A percentile compares a stretch with the other conserved stretches of the same genome.
These are phyloP conservation scores for Nakaseomyces nivariensis DNA, from an alignment of 1,139 yeast species.

Conservation along the genomic window DNA sequence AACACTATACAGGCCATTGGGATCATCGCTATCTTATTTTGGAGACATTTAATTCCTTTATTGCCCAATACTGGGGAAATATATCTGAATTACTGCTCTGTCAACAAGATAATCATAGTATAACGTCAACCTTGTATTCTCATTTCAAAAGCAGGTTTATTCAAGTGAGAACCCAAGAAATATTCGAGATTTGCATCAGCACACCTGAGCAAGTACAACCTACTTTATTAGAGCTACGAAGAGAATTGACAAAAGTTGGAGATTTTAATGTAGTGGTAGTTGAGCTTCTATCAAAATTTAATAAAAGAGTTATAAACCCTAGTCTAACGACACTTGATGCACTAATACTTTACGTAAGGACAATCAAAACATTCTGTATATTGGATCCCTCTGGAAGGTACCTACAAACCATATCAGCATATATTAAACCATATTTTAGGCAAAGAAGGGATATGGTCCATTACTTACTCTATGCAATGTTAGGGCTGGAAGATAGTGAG, in stretches of 20 bases:
- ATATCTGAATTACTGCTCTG: conserved; percentile 15
- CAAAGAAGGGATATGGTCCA: conserved; percentile 66
- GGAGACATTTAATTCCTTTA: conserved; percentile 21
- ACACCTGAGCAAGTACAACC: conserved; percentile 49
- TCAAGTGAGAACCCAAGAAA: conserved; percentile 48
- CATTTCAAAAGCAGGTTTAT: conserved; percentile 23
- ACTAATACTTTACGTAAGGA: conserved; percentile 56
- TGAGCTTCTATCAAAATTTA: conserved; percentile 48
- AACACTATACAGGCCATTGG: conserved; percentile 36
- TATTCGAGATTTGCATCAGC: conserved; percentile 48
- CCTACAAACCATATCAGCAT: conserved; percentile 17
- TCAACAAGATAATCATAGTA: conserved; percentile 24
- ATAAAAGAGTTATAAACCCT: conserved; percentile 54
- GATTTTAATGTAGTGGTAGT: conserved; percentile 21
- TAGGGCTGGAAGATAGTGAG: conserved; percentile 37
- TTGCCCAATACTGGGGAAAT: conserved; percentile 20
- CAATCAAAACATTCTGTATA: conserved; percentile 61
- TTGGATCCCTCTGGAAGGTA: conserved; percentile 79
- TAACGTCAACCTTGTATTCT: conserved; percentile 28
- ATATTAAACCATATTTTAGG: conserved; percentile 37
- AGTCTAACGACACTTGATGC: conserved; percentile 76
- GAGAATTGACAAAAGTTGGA: conserved; percentile 31
- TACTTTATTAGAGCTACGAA: conserved; percentile 55
- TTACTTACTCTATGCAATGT: conserved; percentile 61
- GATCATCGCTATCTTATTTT: conserved; percentile 32